Conservation (phyloP, 2,329 filamentous ascomycete species). For the Pseudogymnoascus sp. region DNA sequence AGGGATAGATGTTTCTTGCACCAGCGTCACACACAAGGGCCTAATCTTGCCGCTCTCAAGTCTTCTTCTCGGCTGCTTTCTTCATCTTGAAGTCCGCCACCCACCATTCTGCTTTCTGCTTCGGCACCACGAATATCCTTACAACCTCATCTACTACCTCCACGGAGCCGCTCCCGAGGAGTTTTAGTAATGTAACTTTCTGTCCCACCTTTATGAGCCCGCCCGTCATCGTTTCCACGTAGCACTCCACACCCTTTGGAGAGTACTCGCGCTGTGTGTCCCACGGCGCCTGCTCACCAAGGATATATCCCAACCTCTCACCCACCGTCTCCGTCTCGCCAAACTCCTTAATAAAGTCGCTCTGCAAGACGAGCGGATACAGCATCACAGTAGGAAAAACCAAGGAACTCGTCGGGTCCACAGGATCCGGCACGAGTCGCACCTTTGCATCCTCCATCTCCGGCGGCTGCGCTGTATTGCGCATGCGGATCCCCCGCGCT, state of each 20-base stretch:
- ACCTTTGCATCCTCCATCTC: constrained; percentile 81
- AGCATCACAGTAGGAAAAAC: constrained; percentile 73
- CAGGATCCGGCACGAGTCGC: constrained; percentile 59
- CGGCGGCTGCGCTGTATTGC: constrained; percentile 61
- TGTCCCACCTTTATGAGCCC: constrained; percentile 85
- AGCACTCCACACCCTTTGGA: constrained; percentile 64
- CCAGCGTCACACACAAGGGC: background rate
- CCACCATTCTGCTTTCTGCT: constrained; percentile 60
- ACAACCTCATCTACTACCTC: constrained; percentile 84
- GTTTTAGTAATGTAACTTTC: constrained; percentile 67
- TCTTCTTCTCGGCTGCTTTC: constrained; percentile 42
- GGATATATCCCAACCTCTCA: constrained; percentile 75
- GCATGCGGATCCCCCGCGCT: constrained; percentile 60
- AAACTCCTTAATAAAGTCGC: constrained; percentile 85
- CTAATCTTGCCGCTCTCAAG: background rate
- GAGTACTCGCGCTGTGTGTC: constrained; percentile 61
- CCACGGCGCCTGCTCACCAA: constrained; percentile 69
- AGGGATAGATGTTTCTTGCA: background rate
- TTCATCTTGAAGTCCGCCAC: constrained; percentile 76
- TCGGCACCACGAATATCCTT: constrained; percentile 73
- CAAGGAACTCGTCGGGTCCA: constrained; percentile 63
- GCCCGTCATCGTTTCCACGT: constrained; percentile 71
- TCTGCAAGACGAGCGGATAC: constrained; percentile 74
- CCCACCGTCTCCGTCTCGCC: constrained; percentile 64
- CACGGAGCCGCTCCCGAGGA: constrained; percentile 65